Evolutionary conservation across 2,329 filamentous ascomycete species (phyloP), one percentile per base, ranked within the genome.

Genomic region (Epichloe amarillans): DNA sequence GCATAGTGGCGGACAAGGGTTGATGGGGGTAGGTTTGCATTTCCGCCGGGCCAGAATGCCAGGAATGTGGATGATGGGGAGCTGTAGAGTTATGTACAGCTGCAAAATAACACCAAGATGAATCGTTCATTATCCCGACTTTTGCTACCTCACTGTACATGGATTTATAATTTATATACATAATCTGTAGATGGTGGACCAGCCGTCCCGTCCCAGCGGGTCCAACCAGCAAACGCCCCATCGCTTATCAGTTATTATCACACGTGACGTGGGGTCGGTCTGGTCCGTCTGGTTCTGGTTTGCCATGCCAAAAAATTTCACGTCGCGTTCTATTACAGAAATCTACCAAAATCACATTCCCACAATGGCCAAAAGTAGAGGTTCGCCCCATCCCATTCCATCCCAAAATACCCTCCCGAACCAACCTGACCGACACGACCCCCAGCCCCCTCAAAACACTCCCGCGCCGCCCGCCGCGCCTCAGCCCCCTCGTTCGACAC

Each of bases 391-490:
- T 38, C 6, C 3, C 23, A 26, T 26, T 1, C 33, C 21, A 12
- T 26, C n/a, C 10, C 39, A 19, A 26, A 30, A 12, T 17, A 26
- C 8, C 2, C 33, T 10, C 15, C 5, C 5, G 11, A 19, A 21
- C 21, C 21, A 14, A 17, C 4, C 39, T 46, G 5, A 46, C 45
- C 35, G 11, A 43, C 38, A 19, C 17, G 10, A 3, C 26, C 5
- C 5, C 11, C 61, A 86, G 82, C 71, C 50, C 72, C 73, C 39
- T 86, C 84, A 4, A 66, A 80, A 52, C 84, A 83, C 70, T 90
- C 86, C 49, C 83, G 86, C 56, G 84, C 84, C 52, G 84, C 84
- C 40, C 79, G 85, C 61, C 81, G 86, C 56, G 85, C 82, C 46
- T 79, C 80, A 15, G 85, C 83, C 4, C 83, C 84, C 26, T 74